phyloP scores from a whole-genome alignment of 768 basidiomycete genomes.

The Lactifluus hygrophoroides region DNA sequence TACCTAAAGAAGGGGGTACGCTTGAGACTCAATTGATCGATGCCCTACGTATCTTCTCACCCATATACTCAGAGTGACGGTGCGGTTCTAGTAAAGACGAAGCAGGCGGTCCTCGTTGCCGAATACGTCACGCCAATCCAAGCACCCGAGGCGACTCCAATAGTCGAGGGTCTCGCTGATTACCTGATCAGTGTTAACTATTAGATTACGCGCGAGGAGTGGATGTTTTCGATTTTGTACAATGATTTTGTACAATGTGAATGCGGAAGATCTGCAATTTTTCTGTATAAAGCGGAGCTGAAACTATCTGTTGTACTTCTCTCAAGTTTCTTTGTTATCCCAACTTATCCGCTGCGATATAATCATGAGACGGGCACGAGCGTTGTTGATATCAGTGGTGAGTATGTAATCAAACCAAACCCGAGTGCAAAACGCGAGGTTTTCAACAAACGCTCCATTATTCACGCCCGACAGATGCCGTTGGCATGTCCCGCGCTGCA shows the following conservation, averaged over 20 bases:
- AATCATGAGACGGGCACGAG: no score
- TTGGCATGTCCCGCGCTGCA: background rate
- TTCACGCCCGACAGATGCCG: background rate
- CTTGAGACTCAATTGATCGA: slow-evolving; percentile 4
- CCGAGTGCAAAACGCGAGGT: background rate
- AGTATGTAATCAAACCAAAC: background rate
- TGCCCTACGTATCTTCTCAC: background rate
- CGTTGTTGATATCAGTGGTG: background rate
- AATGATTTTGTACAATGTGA: slow-evolving; percentile 2
- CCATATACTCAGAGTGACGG: slow-evolving; percentile 54
- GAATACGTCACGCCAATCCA: slow-evolving; percentile 62
- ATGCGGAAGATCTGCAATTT: slow-evolving; percentile 1
- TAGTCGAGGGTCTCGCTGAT: slow-evolving; percentile 67
- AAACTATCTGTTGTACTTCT: background rate
- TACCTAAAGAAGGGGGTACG: slow-evolving; percentile 75
- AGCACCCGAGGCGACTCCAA: slow-evolving; percentile 52
- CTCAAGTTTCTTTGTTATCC: background rate
- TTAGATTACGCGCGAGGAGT: slow-evolving; percentile 27
- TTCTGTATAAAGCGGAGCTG: background rate
- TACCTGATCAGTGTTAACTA: slow-evolving; percentile 58
- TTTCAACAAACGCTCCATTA: no score
- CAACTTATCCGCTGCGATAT: background rate
- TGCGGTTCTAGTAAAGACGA: slow-evolving; percentile 65
- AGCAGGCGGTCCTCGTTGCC: slow-evolving; percentile 74
- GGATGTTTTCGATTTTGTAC: background rate